phyloP scores from a whole-genome alignment of 148 eudicot genomes.

The Chenopodium suecicum region DNA sequence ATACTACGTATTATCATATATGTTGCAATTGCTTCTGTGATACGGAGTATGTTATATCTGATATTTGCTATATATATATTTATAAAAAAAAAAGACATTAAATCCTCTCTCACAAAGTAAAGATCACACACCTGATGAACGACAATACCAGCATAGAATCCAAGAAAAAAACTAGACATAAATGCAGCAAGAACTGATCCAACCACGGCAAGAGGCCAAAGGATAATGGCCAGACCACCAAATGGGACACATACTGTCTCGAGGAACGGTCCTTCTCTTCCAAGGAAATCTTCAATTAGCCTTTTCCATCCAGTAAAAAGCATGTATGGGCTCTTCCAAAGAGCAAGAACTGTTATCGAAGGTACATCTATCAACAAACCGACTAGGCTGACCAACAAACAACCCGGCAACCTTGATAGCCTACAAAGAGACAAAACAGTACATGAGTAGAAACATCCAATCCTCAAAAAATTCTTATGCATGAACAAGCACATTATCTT shows the following conservation, averaged over 20 bases:
- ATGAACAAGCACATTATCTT: neutral
- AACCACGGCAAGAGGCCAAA: slow-evolving; percentile 84
- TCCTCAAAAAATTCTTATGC: neutral
- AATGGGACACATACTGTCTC: slow-evolving; percentile 93
- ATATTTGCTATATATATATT: no score
- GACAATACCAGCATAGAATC: slow-evolving; percentile 61
- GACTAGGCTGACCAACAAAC: slow-evolving; percentile 50
- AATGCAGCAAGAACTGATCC: slow-evolving; percentile 68
- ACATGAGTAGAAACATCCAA: neutral
- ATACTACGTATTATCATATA: neutral
- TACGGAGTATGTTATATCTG: no score
- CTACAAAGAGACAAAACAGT: slow-evolving; percentile 24
- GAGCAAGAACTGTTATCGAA: slow-evolving; percentile 57
- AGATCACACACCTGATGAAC: slow-evolving; percentile 63
- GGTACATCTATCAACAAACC: slow-evolving; percentile 65
- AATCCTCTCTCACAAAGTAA: neutral
- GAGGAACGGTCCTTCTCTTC: slow-evolving; percentile 90
- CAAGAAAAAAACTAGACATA: slow-evolving; percentile 69
- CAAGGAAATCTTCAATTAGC: slow-evolving; percentile 71
- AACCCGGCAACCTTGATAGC: slow-evolving; percentile 57
- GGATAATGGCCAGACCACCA: slow-evolving; percentile 79
- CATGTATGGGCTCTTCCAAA: slow-evolving; percentile 95
- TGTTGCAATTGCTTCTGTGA: neutral
- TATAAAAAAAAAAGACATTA: neutral
- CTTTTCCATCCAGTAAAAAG: slow-evolving; percentile 89